Evolutionary conservation across 129 eudicot species (phyloP).

Genomic region (Lactuca sativa): DNA sequence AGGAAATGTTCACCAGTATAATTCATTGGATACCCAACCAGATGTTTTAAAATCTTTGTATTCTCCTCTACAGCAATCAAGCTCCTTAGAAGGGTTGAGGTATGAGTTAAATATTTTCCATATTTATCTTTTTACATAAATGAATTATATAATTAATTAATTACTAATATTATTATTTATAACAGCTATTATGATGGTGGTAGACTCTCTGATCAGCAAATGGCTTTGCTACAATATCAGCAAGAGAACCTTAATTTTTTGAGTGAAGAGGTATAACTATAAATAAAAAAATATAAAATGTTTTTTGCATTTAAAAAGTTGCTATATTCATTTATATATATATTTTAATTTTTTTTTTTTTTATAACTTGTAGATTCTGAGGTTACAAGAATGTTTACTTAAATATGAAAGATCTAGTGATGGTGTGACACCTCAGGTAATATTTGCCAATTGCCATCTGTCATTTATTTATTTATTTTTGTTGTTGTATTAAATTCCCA

Average conservation of each 20-base stretch:
- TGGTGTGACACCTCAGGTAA: conserved; percentile 80
- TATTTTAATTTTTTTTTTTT: neutral
- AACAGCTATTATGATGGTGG: conserved; percentile 74
- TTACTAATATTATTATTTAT: neutral
- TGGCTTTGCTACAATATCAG: conserved; percentile 83
- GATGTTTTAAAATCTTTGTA: conserved; percentile 78
- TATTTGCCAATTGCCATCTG: neutral
- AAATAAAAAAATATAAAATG: neutral
- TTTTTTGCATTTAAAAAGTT: neutral
- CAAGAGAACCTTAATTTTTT: conserved; percentile 78
- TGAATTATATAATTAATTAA: neutral
- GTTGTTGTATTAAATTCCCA: neutral
- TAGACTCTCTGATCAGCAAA: conserved; percentile 83
- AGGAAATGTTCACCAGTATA: conserved; percentile 83
- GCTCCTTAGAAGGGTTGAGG: conserved; percentile 80
- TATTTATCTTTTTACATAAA: conserved; percentile 1
- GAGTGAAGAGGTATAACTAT: conserved; percentile 73
- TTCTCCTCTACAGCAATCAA: conserved; percentile 78
- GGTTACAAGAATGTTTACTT: conserved; percentile 73
- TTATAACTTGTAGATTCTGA: conserved; percentile 50
- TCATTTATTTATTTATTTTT: neutral
- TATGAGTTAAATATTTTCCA: conserved; percentile 20
- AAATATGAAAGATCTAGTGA: conserved; percentile 68
- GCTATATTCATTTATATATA: neutral
- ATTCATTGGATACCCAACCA: conserved; percentile 75